Base-by-base conservation (phyloP, 2,329 filamentous ascomycete genomes). In the Salinomyces thailandicus region DNA sequence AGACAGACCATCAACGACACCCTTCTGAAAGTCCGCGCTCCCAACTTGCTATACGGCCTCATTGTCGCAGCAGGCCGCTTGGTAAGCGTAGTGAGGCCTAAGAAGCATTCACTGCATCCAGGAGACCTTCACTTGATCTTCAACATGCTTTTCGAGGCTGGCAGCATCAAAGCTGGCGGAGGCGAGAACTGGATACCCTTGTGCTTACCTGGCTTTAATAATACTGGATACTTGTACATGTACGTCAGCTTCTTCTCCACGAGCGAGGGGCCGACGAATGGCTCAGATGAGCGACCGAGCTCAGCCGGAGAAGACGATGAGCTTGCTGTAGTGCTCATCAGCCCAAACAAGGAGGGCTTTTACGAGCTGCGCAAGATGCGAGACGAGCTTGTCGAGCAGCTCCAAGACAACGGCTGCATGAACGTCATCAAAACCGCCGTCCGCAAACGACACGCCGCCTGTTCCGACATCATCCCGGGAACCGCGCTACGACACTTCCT, bases 81-180 rank as follows among this genome's bases (percentile, higher is more conserved):
- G 5, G 91, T 98, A 46, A 95, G 87, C 55, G 93, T 98, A 24
- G 82, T 96, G 12, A 73, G 91, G 24, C 93, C 93, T 5, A 87
- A 93, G 49, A 85, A 91, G 39, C 91, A 98, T 60, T 95, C 87
- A 0, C 70, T 98, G 2, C 93, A 98, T 51, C 91, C 93, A 0
- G 89, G 87, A 45, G 91, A 98, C 57, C 70, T 98, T 16, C 89
- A 95, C 54, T 73, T 98, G 31, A 87, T 98, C 42, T 98, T 98
- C 70, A 96, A 96, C 56, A 98, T 98, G 93, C 76, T 98, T 2
- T 98, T 98, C 52, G 87, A 93, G 63, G 91, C 89, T 2, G 85
- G 85, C 33, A 82, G 85, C 29, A 81, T 98, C 56, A 89, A 91
- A 57, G 81, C 85, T 14, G 87, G 84, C 5, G 86, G 76, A n/a